These are phyloP conservation scores for Cladosporium sp. DNA, from an alignment of 2,329 filamentous ascomycete genomes.

Conservation along the genomic window DNA sequence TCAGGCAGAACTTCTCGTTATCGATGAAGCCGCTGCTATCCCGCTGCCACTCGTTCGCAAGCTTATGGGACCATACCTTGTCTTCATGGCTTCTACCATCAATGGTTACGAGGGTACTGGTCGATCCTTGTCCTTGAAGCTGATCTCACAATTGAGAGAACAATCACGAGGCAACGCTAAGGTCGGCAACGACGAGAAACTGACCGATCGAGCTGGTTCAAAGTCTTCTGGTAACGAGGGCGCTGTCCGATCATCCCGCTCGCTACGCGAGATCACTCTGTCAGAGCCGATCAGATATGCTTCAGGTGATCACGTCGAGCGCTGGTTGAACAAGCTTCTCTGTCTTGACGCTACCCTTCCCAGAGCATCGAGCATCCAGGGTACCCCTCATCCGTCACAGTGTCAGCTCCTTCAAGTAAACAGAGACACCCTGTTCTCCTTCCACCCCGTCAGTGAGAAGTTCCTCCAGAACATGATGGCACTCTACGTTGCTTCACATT, in stretches of 20 bases:
- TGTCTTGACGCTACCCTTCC: conserved; percentile 91
- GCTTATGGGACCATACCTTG: conserved; percentile 91
- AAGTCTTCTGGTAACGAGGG: conserved; percentile 60
- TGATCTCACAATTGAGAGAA: conserved; percentile 94
- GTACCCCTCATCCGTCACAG: conserved; percentile 83
- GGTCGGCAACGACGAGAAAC: conserved; percentile 55
- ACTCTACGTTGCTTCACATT: conserved; percentile 92
- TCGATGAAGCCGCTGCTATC: conserved; percentile 96
- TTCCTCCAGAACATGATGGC: conserved; percentile 98
- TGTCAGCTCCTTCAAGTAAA: conserved; percentile 94
- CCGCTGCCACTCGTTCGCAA: conserved; percentile 88
- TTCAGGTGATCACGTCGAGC: conserved; percentile 84
- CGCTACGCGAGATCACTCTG: conserved; percentile 85
- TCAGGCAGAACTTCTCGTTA: conserved; percentile 90
- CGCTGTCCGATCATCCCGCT: conserved; percentile 62
- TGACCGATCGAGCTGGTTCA: conserved; percentile 73
- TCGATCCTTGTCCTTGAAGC: conserved; percentile 86
- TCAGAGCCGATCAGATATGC: conserved; percentile 93
- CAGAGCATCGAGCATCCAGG: conserved; percentile 68
- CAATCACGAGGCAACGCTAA: conserved; percentile 69
- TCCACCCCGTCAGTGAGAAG: conserved; percentile 93
- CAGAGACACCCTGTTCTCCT: conserved; percentile 95
- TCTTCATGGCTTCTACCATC: conserved; percentile 99
- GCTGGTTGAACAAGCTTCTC: conserved; percentile 90
- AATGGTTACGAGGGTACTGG: conserved; percentile 98